phyloP scores from a whole-genome alignment of 176 grass and related monocot species.

The Tillandsia fasciculata region DNA sequence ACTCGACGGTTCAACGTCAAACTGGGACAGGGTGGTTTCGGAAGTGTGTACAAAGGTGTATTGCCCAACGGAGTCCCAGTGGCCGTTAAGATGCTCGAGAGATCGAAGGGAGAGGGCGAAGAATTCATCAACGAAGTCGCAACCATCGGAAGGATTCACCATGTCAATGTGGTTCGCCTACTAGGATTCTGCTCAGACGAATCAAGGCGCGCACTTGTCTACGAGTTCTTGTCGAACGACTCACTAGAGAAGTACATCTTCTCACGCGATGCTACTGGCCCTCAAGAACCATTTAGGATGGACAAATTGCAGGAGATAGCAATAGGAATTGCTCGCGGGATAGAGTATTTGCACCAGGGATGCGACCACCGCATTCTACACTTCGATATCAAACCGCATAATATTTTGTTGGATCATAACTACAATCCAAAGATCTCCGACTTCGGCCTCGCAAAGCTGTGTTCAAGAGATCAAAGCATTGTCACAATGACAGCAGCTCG shows the following conservation, averaged over 20 bases:
- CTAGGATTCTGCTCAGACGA: conserved; percentile 44
- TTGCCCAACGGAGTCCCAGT: conserved; percentile 43
- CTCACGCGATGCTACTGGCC: background rate
- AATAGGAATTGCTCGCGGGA: conserved; percentile 36
- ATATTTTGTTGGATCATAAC: no score
- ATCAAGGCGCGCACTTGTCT: conserved; percentile 31
- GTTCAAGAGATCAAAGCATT: no score
- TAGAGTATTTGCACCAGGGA: conserved; percentile 55
- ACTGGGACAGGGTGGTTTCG: conserved; percentile 50
- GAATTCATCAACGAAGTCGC: conserved; percentile 84
- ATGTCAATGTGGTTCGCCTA: conserved; percentile 51
- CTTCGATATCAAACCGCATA: no score
- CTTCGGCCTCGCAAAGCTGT: no score
- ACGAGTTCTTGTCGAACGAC: conserved; percentile 53
- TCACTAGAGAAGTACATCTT: conserved; percentile 45
- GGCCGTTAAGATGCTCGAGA: conserved; percentile 59
- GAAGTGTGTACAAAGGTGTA: conserved; percentile 43
- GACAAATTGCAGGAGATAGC: conserved; percentile 28
- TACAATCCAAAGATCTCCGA: no score
- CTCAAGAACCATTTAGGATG: background rate
- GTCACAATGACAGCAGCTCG: no score
- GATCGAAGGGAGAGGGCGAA: conserved; percentile 26
- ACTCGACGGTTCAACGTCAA: conserved; percentile 29
- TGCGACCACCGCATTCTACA: conserved; percentile 47
- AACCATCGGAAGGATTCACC: conserved; percentile 57